phyloP scores from a whole-genome alignment of 352 stramenopile genomes.

The Globisporangium cederbergense region DNA sequence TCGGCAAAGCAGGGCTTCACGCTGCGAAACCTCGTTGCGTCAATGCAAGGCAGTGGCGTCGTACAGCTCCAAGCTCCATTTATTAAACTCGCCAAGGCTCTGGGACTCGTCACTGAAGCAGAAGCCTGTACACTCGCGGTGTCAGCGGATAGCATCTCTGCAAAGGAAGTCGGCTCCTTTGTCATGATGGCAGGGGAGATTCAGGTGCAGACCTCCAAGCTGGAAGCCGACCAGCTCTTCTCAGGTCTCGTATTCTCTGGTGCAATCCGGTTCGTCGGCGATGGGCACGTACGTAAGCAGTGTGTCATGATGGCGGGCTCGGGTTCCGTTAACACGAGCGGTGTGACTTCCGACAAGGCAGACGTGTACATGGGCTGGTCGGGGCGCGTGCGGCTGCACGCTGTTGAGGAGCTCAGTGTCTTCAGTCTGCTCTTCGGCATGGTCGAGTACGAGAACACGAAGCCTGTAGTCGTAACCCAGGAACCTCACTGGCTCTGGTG shows the following conservation, averaged over 20 bases:
- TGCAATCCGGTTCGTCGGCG: neutral
- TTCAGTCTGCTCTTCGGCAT: neutral
- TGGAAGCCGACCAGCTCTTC: neutral
- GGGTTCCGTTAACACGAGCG: neutral
- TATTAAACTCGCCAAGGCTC: neutral
- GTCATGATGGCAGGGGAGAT: neutral
- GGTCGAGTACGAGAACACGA: neutral
- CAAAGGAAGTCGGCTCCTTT: neutral
- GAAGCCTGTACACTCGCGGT: neutral
- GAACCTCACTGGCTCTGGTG: neutral
- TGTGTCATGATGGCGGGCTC: neutral
- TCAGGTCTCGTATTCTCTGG: neutral
- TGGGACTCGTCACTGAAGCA: neutral
- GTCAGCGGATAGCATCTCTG: neutral
- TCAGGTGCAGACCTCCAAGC: neutral
- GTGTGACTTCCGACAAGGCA: neutral
- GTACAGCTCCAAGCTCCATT: neutral
- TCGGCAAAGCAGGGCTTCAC: neutral
- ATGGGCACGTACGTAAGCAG: neutral
- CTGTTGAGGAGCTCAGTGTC: neutral
- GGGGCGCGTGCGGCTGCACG: neutral
- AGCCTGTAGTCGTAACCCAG: neutral
- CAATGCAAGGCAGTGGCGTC: neutral
- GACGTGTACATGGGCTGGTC: neutral
- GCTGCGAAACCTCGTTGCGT: neutral